phyloP scores from a whole-genome alignment of 2,329 filamentous ascomycete species.

The Clarireedia homoeocarpa region DNA sequence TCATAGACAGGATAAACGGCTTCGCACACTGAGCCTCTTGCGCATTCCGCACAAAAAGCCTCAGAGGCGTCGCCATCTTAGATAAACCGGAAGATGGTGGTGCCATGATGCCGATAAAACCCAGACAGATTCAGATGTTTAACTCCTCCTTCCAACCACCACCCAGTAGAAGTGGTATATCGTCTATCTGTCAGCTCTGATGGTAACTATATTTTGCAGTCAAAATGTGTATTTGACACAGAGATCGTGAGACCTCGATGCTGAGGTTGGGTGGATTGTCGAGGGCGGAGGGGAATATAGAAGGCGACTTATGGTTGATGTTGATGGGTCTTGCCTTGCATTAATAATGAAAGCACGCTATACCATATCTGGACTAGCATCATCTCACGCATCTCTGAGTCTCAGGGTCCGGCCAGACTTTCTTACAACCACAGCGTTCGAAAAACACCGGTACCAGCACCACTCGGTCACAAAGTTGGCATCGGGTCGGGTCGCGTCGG shows the following conservation, averaged over 20 bases:
- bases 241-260: neutral
- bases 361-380: neutral
- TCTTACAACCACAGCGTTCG: too few relatives aligned
- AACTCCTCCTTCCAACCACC: conserved; percentile 10
- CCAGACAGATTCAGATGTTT: neutral
- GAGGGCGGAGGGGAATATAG: neutral
- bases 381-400: too few relatives aligned
- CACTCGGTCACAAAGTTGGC: too few relatives aligned
- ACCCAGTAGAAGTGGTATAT: neutral
- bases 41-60: neutral
- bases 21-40: neutral
- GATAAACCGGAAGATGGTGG: neutral
- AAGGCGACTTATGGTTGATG: neutral
- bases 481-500: too few relatives aligned
- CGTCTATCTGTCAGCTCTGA: neutral
- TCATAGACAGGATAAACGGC: neutral
- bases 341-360: neutral
- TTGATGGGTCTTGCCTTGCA: neutral
- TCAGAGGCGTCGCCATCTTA: conserved; percentile 4
- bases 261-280: neutral
- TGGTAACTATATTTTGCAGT: neutral
- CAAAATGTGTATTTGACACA: neutral
- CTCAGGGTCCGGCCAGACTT: too few relatives aligned
- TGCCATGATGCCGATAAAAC: conserved; percentile 8
- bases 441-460: too few relatives aligned